A percentile compares a stretch with the other conserved stretches of the same genome.
phyloP scores from a whole-genome alignment of 1,139 yeast genomes.

The Saccharomyces pastorianus region DNA sequence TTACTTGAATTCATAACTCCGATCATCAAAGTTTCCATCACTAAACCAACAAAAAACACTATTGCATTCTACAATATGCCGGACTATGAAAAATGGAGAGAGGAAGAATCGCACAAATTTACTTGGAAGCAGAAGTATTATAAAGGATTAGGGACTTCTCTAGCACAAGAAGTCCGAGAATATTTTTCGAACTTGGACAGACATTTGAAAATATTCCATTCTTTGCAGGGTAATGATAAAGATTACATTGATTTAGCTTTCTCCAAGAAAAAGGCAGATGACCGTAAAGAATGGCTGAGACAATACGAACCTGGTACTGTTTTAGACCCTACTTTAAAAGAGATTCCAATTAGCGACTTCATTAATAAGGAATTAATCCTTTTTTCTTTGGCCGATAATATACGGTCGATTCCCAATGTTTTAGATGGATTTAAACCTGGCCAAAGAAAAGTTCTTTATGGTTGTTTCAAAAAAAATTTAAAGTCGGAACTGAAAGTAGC shows the following conservation, averaged over 20 bases:
- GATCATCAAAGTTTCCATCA: conserved; percentile 79
- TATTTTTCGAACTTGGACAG: conserved; percentile 80
- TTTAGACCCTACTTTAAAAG: conserved; percentile 67
- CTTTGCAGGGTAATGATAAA: conserved; percentile 72
- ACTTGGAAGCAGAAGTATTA: conserved; percentile 93
- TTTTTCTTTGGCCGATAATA: conserved; percentile 94
- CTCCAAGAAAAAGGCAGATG: conserved; percentile 92
- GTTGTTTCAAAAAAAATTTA: conserved; percentile 77
- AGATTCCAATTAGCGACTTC: conserved; percentile 86
- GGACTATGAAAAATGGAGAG: conserved; percentile 92
- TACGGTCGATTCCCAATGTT: conserved; percentile 89
- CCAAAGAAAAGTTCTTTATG: conserved; percentile 87
- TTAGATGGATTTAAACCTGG: conserved; percentile 97
- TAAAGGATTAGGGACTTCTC: conserved; percentile 97
- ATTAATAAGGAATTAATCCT: conserved; percentile 91
- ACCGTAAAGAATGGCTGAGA: conserved; percentile 94
- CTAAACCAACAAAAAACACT: conserved; percentile 53
- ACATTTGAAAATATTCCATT: conserved; percentile 81
- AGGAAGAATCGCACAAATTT: conserved; percentile 61
- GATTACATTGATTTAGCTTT: conserved; percentile 87
- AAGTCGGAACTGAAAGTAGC: conserved; percentile 79
- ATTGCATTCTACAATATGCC: conserved; percentile 91
- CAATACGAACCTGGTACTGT: conserved; percentile 86
- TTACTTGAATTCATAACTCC: conserved; percentile 93
- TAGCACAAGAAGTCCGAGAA: conserved; percentile 70